A percentile compares a stretch with the other conserved stretches of the same genome.
Evolutionary conservation across 1,284 basidiomycete species (phyloP).

Genomic region (Moesziomyces antarcticus): DNA sequence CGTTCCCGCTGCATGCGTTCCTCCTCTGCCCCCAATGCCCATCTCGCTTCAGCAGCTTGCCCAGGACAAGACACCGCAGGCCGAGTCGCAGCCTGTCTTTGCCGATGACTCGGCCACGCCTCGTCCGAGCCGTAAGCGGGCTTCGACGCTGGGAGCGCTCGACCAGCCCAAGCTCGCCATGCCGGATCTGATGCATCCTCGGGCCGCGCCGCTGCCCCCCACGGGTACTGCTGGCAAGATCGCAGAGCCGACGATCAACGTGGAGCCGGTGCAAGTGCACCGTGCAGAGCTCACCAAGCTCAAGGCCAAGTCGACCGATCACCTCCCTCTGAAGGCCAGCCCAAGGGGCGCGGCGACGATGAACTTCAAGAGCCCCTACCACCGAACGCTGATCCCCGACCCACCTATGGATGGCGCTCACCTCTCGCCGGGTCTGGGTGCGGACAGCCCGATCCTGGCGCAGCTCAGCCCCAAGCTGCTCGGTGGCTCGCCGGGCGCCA

Average conservation of each 20-base stretch:
- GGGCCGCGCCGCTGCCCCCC: constrained; percentile 38
- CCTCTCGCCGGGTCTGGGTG: constrained; percentile 38
- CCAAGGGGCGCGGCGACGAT: constrained; percentile 15
- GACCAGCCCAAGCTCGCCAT: constrained; percentile 32
- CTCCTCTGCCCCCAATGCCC: constrained; percentile 43
- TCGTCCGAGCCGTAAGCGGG: constrained; percentile 23
- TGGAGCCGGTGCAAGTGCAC: constrained; percentile 31
- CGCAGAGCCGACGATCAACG: constrained; percentile 12
- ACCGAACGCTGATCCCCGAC: constrained; percentile 42
- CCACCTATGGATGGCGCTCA: constrained; percentile 27
- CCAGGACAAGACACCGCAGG: constrained; percentile 15
- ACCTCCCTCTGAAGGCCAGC: constrained; percentile 20
- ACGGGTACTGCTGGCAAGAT: constrained; percentile 6
- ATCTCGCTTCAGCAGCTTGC: constrained; percentile 24
- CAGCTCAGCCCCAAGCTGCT: constrained; percentile 38
- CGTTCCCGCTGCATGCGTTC: constrained; percentile 31
- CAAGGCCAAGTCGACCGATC: constrained; percentile 38
- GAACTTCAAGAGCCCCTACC: constrained; percentile 47
- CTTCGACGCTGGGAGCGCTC: constrained; percentile 37
- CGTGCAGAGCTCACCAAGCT: constrained; percentile 21
- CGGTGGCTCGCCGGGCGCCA: constrained; percentile 25
- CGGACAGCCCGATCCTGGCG: constrained; percentile 39
- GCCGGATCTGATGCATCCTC: constrained; percentile 38
- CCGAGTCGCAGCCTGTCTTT: constrained; percentile 10
- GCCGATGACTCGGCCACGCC: constrained; percentile 1